Evolutionary conservation across 192 early-diverging fungal species (phyloP).

Genomic region (Gamsiella multidivaricata): DNA sequence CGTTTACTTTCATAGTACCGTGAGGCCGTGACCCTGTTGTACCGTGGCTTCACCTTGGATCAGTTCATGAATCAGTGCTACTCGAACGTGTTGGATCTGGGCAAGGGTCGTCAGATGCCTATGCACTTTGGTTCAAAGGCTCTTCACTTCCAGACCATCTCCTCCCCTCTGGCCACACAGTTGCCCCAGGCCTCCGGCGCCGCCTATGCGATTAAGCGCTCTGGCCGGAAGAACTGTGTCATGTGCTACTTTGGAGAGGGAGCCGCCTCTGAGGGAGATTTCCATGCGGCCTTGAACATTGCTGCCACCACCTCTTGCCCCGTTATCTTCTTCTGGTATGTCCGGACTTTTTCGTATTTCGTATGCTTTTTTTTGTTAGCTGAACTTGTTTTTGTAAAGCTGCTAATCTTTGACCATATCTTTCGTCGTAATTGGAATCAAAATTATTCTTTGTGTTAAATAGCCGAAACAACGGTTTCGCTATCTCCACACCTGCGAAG

Average conservation of each 20-base stretch:
- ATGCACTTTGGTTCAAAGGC: constrained; percentile 93
- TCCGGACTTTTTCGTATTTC: not conserved
- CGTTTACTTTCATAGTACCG: constrained; percentile 77
- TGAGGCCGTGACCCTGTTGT: constrained; percentile 92
- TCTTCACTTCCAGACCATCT: constrained; percentile 95
- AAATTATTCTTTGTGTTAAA: too few species aligned
- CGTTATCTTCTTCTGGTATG: constrained; percentile 92
- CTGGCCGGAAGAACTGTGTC: constrained; percentile 79
- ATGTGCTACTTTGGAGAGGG: constrained; percentile 99
- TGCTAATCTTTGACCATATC: not conserved
- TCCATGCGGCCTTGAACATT: constrained; percentile 98
- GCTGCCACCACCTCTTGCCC: constrained; percentile 92
- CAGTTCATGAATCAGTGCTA: constrained; percentile 98
- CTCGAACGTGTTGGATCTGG: constrained; percentile 86
- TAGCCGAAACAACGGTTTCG: constrained; percentile 98
- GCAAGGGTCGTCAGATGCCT: constrained; percentile 99
- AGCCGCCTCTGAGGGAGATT: constrained; percentile 97
- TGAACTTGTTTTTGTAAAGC: not conserved
- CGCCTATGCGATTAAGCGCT: constrained; percentile 92
- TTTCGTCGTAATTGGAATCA: not conserved
- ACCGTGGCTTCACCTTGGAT: constrained; percentile 94
- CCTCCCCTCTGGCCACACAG: constrained; percentile 95
- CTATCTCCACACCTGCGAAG: constrained; percentile 93
- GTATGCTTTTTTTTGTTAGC: not conserved
- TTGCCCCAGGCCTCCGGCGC: constrained; percentile 97